Evolutionary conservation across 495 filamentous ascomycete species (phyloP), one percentile per base, ranked within the genome.

Genomic region (Penicillium fimorum): DNA sequence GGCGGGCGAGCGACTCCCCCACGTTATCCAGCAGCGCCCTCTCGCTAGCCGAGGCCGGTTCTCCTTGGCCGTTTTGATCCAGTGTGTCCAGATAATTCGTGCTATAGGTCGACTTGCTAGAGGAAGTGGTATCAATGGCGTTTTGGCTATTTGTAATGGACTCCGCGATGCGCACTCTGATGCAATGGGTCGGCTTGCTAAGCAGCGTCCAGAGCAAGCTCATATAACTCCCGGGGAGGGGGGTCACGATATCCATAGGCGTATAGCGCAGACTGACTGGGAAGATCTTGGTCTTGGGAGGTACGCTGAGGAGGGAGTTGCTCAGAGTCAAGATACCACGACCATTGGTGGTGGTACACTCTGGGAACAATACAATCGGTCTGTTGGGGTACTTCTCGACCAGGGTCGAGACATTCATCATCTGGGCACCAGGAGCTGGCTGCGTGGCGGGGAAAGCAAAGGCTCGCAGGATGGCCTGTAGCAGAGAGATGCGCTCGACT

Each of bases 321-420:
- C 87, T 87, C 52, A 96, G 83, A 0, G 90, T 87, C 5, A 99
- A 73, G 62, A 97, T 93, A n/a, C 85, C 94, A 47, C 87, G 84
- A 50, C 92, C 91, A 67, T 98, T 98, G 30, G 92, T 96, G 2
- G 93, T 96, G 10, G 87, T 96, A 75, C 87, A 89, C 69, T 97
- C 93, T 4, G 93, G 91, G 72, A 96, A 96, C 1, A 96, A 81
- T 49, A 87, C 90, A 61, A 98, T 80, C 37, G 87, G 80, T 17
- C 90, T 80, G 58, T 81, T 77, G 2, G 90, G 91, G 69, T 96
- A 79, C 50, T 82, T 76, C 37, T 76, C 67, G 20, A 90, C 58
- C 6, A 98, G 78, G 0, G 81, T 74, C 25, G 72, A 68, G 2
- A 96, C 71, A 53, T 82, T 78, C 32, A 83, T 84, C 5, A 93